Percentiles rank a stretch among this genome's conserved stretches.
Evolutionary conservation across 1,139 yeast species (phyloP).

Genomic region (Suhomyces atakaporum): DNA sequence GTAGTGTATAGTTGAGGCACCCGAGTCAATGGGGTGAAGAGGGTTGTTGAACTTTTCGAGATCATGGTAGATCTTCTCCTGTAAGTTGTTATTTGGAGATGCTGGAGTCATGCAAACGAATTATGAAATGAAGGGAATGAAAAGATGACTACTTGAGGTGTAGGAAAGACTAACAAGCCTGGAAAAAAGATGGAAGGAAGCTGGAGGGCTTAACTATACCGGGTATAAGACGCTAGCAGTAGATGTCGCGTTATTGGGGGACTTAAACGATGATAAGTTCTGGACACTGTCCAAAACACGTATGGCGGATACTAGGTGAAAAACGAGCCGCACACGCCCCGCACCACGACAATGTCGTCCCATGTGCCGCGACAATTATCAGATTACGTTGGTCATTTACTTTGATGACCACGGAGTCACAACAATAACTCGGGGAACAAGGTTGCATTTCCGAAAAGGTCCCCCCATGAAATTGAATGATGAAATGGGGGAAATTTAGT

Average conservation of each 20-base stretch:
- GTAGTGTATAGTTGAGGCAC: slow-evolving; percentile 8
- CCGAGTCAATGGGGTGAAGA: slow-evolving; percentile 13
- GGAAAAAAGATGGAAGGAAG: not conserved
- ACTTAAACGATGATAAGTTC: not conserved
- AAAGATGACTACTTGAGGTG: not conserved
- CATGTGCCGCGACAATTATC: not conserved
- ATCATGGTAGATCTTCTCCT: slow-evolving; percentile 13
- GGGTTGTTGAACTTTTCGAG: slow-evolving; percentile 15
- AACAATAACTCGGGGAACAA: too few relatives aligned
- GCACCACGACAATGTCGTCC: not conserved
- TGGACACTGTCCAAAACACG: slow-evolving; percentile 1
- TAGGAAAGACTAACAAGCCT: not conserved
- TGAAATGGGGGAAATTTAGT: too few relatives aligned
- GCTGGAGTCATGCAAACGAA: slow-evolving; percentile 4
- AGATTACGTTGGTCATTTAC: too few relatives aligned
- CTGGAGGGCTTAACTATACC: not conserved
- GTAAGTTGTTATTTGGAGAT: slow-evolving; percentile 9
- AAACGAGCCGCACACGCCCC: slow-evolving; percentile 3
- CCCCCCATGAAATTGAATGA: too few relatives aligned
- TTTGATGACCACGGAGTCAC: too few relatives aligned
- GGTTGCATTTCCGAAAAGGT: too few relatives aligned
- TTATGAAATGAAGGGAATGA: not conserved
- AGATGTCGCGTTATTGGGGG: too few relatives aligned
- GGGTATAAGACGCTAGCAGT: not conserved
- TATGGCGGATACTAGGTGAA: slow-evolving; percentile 1